phyloP scores from a whole-genome alignment of 768 basidiomycete genomes.

The Xerocomellus dryophilus region DNA sequence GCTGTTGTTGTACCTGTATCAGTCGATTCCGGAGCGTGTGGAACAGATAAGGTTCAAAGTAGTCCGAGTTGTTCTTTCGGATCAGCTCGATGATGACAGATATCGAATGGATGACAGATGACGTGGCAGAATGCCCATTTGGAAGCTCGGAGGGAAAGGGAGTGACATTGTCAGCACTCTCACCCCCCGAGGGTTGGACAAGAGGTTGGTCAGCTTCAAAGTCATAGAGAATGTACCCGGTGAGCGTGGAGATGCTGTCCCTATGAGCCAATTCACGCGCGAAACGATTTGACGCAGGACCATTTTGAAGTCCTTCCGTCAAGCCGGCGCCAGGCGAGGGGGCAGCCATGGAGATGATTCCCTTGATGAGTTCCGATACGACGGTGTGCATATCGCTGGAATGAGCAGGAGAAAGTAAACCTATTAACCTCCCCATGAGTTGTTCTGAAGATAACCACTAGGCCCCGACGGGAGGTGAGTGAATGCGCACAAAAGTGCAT shows the following conservation, averaged over 20 bases:
- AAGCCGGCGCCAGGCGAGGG: constrained; percentile 78
- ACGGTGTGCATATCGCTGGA: constrained; percentile 77
- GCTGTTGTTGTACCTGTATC: constrained; percentile 80
- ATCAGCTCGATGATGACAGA: constrained; percentile 91
- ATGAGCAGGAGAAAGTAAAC: constrained; percentile 76
- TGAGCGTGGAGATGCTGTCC: constrained; percentile 66
- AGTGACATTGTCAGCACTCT: constrained; percentile 11
- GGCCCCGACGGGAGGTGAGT: constrained; percentile 29
- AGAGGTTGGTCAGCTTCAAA: constrained; percentile 36
- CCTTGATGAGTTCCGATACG: constrained; percentile 88
- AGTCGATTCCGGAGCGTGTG: constrained; percentile 89
- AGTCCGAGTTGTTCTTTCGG: constrained; percentile 97
- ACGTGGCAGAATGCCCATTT: constrained; percentile 55
- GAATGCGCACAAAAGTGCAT: constrained; percentile 30
- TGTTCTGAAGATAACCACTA: constrained; percentile 88
- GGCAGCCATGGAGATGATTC: constrained; percentile 91
- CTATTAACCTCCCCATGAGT: constrained; percentile 77
- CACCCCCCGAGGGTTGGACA: constrained; percentile 15
- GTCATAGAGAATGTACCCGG: constrained; percentile 73
- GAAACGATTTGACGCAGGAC: constrained; percentile 79
- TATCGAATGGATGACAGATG: constrained; percentile 83
- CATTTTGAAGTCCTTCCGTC: constrained; percentile 64
- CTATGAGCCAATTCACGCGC: constrained; percentile 81
- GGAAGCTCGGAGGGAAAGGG: constrained; percentile 20
- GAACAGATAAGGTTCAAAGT: constrained; percentile 96